Base-by-base conservation (phyloP, 352 stramenopile genomes). In the Plasmopara halstedii region DNA sequence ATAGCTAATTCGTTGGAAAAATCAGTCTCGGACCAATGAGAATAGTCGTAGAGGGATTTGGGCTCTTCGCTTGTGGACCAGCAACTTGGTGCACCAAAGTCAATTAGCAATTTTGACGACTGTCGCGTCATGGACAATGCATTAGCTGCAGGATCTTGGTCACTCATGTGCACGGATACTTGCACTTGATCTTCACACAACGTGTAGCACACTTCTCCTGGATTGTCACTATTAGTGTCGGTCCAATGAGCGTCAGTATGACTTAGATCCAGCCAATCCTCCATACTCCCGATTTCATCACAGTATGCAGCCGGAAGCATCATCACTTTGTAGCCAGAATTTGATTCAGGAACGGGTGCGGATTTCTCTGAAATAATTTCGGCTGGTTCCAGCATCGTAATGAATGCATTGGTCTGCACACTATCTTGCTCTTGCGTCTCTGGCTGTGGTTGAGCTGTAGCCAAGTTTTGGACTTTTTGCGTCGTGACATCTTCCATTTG, bases 61-160 rank as follows among this genome's bases (percentile, higher is more conserved):
- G 31, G 21, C 6, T 67, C 61, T 42, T 77, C 58, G 0, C 38
- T 44, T 22, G 35, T 15, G 33, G 69, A 34, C 68, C 70, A 78
- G 40, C 58, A 53, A 38, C 66, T 83, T 15, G 70, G 68, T 2
- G 69, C 49, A 19, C 70, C 73, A 45, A 82, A 83, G 49, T 85
- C 69, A 23, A 83, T 63, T 1, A 73, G 36, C 19, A 81, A 26
- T 5, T 45, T 36, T 2, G 59, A 63, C 1, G 59, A 55, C 37
- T 32, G 52, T 18, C 50, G 50, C 8, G 36, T 50, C 44, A 59
- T 65, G 3, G 53, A 56, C 6, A 64, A 11, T 8, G 45, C 43
- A 17, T 40, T 36, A 8, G 27, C 34, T 3, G 45, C 39, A 22
- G 62, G 37, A 18, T 70, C 47, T 14, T 61, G 44, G 19, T 62